Evolutionary conservation across 768 basidiomycete genomes (phyloP), one percentile per base, ranked within the genome.

Genomic region (Termitomyces sp.): DNA sequence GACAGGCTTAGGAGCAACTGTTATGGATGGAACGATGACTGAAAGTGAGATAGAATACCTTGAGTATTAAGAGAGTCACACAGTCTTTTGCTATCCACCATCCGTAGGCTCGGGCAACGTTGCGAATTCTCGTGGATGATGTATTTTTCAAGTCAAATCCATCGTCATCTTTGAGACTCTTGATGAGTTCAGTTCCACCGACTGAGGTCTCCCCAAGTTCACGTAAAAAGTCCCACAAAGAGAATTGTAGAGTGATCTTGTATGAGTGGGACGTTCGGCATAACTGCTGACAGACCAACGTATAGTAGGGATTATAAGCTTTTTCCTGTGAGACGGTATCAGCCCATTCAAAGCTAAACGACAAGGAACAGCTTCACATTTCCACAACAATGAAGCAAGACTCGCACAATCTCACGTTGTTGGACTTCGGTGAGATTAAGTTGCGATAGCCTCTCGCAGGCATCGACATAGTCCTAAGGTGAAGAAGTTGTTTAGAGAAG

Each of bases 171-270:
- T 81, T 76, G n/a, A 81, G 76, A 59, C 79, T 84, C 69, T 90
- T 91, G 66, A 91, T 78, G 41, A 93, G 75, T 68, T 88, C 90
- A 0, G 81, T 82, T 7, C 93, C 93, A 2, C 93, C 93, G 38
- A 95, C 91, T 33, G 74, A 82, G 10, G 78, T 82, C 72, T 97
- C 93, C 13, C 94, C 96, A 47, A 98, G 76, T 60, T 92, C 92
- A 9, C 96, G 88, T 32, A 98, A 74, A 69, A 98, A 95, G 70
- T 99, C 97, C 97, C 97, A 99, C 6, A 98, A 74, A 65, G 87
- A 92, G 71, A 92, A 98, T 68, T 98, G 97, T 23, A 98, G 77
- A 2, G 97, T 98, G 65, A 98, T 89, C 67, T 85, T 91, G 77
- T 94, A 87, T 5, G 89, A 83, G 69, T 96, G 93, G 0, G 93